Evolutionary conservation across 2,329 filamentous ascomycete species (phyloP).

Genomic region (Acephala macrosclerotiorum): DNA sequence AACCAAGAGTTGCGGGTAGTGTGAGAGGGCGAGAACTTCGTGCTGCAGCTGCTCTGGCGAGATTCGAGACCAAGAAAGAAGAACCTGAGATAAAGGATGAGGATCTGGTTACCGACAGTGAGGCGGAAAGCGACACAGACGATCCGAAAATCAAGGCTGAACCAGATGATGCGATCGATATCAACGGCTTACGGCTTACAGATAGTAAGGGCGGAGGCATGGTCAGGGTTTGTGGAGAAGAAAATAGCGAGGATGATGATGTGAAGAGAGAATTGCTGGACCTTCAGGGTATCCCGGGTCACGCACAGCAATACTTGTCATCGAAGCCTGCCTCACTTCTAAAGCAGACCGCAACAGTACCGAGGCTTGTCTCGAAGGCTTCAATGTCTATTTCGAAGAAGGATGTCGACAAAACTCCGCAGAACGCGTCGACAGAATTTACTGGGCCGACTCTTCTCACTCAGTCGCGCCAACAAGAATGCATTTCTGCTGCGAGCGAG

Average conservation of each 20-base stretch:
- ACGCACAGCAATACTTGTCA: conserved; percentile 20
- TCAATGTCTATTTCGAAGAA: background rate
- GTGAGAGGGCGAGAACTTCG: conserved; percentile 65
- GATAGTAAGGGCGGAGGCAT: conserved; percentile 73
- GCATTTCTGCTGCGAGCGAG: conserved; percentile 2
- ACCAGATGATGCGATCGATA: conserved; percentile 64
- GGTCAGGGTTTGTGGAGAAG: conserved; percentile 78
- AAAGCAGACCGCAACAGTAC: background rate
- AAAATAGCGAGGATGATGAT: conserved; percentile 64
- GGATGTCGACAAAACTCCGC: background rate
- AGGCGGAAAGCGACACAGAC: conserved; percentile 54
- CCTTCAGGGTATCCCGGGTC: conserved; percentile 56
- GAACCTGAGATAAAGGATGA: conserved; percentile 48
- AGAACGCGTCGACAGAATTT: background rate
- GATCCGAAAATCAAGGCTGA: conserved; percentile 51
- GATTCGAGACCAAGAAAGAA: conserved; percentile 56
- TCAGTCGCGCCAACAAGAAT: background rate
- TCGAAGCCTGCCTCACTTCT: conserved; percentile 11
- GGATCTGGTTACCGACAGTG: conserved; percentile 52
- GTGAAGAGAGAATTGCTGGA: conserved; percentile 72
- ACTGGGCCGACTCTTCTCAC: background rate
- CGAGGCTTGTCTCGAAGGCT: background rate
- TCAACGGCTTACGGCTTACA: conserved; percentile 68
- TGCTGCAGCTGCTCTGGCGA: conserved; percentile 65
- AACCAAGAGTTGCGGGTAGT: conserved; percentile 67